Evolutionary conservation across 1,139 yeast genomes (phyloP), one percentile per base, ranked within the genome.

Genomic region (Kurtzmaniella quercitrusa): DNA sequence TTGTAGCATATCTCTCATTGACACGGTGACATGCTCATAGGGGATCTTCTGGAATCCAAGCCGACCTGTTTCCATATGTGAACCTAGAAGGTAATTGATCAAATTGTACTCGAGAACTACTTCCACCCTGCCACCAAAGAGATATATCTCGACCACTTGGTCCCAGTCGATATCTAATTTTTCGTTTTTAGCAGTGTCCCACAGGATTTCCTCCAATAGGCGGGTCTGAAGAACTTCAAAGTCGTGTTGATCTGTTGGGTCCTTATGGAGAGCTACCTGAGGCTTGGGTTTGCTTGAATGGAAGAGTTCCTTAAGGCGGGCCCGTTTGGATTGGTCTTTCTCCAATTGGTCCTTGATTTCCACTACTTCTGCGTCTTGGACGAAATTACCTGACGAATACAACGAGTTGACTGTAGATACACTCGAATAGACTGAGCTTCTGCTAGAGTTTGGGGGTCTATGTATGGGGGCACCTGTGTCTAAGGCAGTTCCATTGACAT

Each of bases 141-240:
- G 29, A 37, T 47, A 45, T 14, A 42, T 41, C 36, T 50, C 53
- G 10, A 43, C 39, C 6, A 51, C 38, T 7, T 41, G 40, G 16
- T 45, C 41, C 51, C 51, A 50, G 29, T 49, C 43, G 10, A 49
- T 37, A n/a, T 45, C 37, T 15, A 49, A 42, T 27, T 40, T 41
- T 14, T 25, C 44, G 18, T 27, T 41, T 40, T 38, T 23, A 27
- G 14, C 36, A 16, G 42, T 37, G 2, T 39, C 38, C 3, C 24
- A 16, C 23, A 15, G 38, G 7, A 41, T 37, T 8, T 15, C 15
- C 14, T 38, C 37, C 15, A 41, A 11, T 4, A 43, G n/a, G 6
- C n/a, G 10, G 17, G n/a, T 18, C 7, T 34, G 27, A 15, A 34
- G 11, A 4, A 29, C 15, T 12, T 25, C 37, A 18, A 43, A 43